Conservation (phyloP, 176 grass and related monocot species). For the Phoenix dactylifera region DNA sequence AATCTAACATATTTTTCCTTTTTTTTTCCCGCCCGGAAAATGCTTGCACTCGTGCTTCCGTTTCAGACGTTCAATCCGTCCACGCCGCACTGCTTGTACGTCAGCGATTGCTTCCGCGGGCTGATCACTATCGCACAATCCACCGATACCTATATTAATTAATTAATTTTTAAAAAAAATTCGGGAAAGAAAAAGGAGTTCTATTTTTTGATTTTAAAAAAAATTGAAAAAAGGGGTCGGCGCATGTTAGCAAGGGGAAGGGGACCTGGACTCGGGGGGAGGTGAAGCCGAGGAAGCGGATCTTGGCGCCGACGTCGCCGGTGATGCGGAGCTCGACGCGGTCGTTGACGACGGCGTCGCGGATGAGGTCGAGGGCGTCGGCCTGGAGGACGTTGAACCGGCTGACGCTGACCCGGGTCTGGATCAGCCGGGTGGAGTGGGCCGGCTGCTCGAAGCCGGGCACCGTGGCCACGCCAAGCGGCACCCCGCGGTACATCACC, state of each 20-base stretch:
- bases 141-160: slow-evolving; percentile 56
- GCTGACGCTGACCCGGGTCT: slow-evolving; percentile 83
- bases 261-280: slow-evolving; percentile 80
- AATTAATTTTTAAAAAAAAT: too few relatives aligned
- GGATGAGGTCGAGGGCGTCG: slow-evolving; percentile 74
- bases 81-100: slow-evolving; percentile 94
- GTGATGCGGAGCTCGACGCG: slow-evolving; percentile 88
- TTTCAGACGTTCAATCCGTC: slow-evolving; percentile 59
- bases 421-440: slow-evolving; percentile 61
- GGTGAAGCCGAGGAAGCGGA: slow-evolving; percentile 80
- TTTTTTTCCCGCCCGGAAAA: too few relatives aligned
- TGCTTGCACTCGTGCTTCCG: too few relatives aligned
- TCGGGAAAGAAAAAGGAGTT: too few relatives aligned
- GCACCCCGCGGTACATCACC: slow-evolving; percentile 93
- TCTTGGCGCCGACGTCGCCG: slow-evolving; percentile 81
- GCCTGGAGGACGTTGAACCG: slow-evolving; percentile 94
- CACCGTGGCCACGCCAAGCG: slow-evolving; percentile 74
- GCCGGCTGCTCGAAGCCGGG: slow-evolving; percentile 91
- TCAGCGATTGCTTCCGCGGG: slow-evolving; percentile 78
- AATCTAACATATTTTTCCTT: too few relatives aligned
- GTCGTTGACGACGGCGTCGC: slow-evolving; percentile 75
- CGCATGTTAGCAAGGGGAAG: neutral
- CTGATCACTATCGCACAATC: slow-evolving; percentile 94
- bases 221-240: too few relatives aligned
- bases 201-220: too few relatives aligned